A percentile compares a stretch with the other conserved stretches of the same genome.
Conservation (phyloP, 768 basidiomycete species). For the Pilatotrama ljubarskyi region DNA sequence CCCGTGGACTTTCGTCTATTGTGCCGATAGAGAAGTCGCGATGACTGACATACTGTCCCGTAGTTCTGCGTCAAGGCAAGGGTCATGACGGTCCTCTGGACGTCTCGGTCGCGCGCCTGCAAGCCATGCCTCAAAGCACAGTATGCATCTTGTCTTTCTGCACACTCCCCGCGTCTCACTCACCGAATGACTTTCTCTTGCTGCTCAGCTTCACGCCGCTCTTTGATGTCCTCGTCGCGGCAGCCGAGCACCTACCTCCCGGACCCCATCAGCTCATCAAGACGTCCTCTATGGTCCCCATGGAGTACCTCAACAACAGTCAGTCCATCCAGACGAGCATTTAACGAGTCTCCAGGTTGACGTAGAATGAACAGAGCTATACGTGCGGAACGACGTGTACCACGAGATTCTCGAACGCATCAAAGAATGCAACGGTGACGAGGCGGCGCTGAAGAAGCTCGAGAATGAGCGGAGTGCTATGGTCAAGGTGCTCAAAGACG, state of each 20-base stretch:
- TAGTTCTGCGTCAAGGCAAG: constrained; percentile 17
- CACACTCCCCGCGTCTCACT: not conserved
- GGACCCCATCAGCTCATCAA: not conserved
- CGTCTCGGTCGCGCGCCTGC: constrained; percentile 5
- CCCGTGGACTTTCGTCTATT: too few species aligned
- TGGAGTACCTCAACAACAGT: constrained; percentile 8
- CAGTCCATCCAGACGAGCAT: not conserved
- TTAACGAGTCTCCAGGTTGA: too few species aligned
- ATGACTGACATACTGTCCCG: not conserved
- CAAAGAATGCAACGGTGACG: not conserved
- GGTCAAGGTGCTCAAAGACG: not conserved
- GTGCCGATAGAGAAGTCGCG: too few species aligned
- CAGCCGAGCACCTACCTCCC: not conserved
- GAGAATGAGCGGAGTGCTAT: not conserved
- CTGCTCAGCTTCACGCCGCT: not conserved
- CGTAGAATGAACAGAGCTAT: not conserved
- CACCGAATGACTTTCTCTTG: too few species aligned
- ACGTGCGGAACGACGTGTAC: not conserved
- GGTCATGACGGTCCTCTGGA: constrained; percentile 11
- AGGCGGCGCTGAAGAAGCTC: not conserved
- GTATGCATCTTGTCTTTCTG: constrained; percentile 2
- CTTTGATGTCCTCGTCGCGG: not conserved
- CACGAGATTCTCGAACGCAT: not conserved
- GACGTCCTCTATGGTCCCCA: constrained; percentile 7
- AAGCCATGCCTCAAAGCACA: constrained; percentile 5